A percentile compares a stretch with the other conserved stretches of the same genome.
These are phyloP conservation scores for Lachancea nothofagi DNA, from an alignment of 805 yeast genomes.

Conservation along the genomic window DNA sequence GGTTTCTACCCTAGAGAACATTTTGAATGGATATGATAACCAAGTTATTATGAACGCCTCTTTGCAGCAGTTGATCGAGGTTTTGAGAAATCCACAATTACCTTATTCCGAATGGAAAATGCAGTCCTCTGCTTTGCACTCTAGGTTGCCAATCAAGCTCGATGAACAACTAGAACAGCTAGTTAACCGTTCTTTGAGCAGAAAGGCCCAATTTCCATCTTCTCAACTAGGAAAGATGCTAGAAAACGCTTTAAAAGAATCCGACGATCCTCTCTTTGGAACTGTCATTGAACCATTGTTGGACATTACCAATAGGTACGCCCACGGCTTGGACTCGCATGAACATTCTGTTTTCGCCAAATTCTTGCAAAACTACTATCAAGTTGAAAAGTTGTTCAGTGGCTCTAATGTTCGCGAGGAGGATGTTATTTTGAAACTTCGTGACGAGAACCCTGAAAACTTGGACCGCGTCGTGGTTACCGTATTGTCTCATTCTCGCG, in stretches of 20 bases:
- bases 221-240: constrained; percentile 70
- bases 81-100: constrained; percentile 70
- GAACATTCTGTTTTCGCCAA: constrained; percentile 71
- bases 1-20: constrained; percentile 62
- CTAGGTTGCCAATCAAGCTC: constrained; percentile 76
- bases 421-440: constrained; percentile 75
- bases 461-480: constrained; percentile 64
- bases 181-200: constrained; percentile 57
- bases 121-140: constrained; percentile 83
- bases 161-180: constrained; percentile 61
- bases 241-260: constrained; percentile 51
- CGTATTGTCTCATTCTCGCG: constrained; percentile 86
- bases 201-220: constrained; percentile 89
- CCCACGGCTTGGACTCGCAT: constrained; percentile 74
- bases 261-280: constrained; percentile 46
- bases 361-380: constrained; percentile 65
- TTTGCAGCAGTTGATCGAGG: constrained; percentile 62
- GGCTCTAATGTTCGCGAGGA: constrained; percentile 79
- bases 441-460: constrained; percentile 81
- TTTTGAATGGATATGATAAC: constrained; percentile 87
- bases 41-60: constrained; percentile 90
- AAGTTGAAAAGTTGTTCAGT: constrained; percentile 71
- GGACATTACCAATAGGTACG: constrained; percentile 62
- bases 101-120: constrained; percentile 92
- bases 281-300: constrained; percentile 68